phyloP scores from a whole-genome alignment of 805 yeast genomes.

The Yamadazyma tumulicola region DNA sequence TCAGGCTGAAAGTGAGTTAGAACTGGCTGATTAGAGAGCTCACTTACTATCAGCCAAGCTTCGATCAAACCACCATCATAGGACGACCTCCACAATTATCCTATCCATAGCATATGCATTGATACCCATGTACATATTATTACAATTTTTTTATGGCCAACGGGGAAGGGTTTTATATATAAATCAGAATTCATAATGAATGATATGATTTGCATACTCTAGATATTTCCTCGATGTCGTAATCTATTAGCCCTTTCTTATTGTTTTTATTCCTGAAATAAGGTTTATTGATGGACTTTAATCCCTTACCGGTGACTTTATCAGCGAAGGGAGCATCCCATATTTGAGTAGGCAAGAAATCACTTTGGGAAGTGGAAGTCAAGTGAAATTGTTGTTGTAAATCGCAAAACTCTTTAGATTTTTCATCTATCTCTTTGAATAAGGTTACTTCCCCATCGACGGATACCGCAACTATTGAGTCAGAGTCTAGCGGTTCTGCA shows the following conservation, averaged over 20 bases:
- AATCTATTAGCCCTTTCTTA: constrained; percentile 26
- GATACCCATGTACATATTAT: too few relatives aligned
- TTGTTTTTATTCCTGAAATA: constrained; percentile 27
- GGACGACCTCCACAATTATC: too few relatives aligned
- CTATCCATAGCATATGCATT: too few relatives aligned
- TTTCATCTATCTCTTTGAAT: constrained; percentile 13
- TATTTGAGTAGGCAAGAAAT: constrained; percentile 2
- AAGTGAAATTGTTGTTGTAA: constrained; percentile 8
- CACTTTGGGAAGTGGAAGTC: neutral
- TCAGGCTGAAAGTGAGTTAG: too few relatives aligned
- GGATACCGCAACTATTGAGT: constrained; percentile 23
- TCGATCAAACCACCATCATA: too few relatives aligned
- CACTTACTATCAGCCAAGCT: too few relatives aligned
- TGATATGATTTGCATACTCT: constrained; percentile 8
- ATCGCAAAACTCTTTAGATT: constrained; percentile 13
- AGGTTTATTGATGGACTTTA: constrained; percentile 33
- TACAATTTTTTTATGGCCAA: too few relatives aligned
- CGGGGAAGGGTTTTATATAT: too few relatives aligned
- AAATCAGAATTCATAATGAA: constrained; percentile 2
- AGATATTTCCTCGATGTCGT: constrained; percentile 22
- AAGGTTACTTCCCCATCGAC: constrained; percentile 35
- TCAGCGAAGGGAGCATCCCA: constrained; percentile 30
- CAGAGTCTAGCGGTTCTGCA: constrained; percentile 1
- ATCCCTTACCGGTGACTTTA: constrained; percentile 40
- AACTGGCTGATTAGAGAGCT: too few relatives aligned